phyloP scores from a whole-genome alignment of 108 stramenopile species.

The Cyclotella cryptica region DNA sequence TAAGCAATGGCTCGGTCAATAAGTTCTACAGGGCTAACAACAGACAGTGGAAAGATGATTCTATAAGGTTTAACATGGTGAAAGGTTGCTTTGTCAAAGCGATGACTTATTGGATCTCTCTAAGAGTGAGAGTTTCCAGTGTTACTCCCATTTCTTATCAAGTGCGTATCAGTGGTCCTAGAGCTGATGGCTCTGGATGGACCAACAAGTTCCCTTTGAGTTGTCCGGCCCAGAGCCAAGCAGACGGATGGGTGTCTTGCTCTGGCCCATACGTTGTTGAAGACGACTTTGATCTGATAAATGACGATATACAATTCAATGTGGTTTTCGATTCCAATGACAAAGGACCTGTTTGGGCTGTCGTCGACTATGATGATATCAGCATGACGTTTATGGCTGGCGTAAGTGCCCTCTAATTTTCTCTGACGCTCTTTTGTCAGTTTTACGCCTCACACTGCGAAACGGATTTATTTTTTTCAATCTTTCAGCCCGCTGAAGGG shows the following conservation, averaged over 20 bases:
- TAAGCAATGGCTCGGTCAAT: constrained; percentile 25
- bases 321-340: constrained; percentile 20
- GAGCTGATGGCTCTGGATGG: constrained; percentile 33
- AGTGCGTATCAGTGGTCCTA: constrained; percentile 26
- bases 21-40: constrained; percentile 48
- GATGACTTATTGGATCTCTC: constrained; percentile 30
- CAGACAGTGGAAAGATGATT: constrained; percentile 22
- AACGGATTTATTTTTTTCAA: background rate
- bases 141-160: constrained; percentile 5
- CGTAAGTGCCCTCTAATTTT: constrained; percentile 27
- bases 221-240: constrained; percentile 16
- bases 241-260: constrained; percentile 44
- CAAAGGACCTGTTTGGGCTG: constrained; percentile 17
- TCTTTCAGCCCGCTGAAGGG: constrained; percentile 39
- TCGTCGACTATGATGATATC: constrained; percentile 53
- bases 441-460: background rate
- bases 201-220: constrained; percentile 16
- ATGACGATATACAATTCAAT: constrained; percentile 6
- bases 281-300: constrained; percentile 1
- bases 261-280: constrained; percentile 38
- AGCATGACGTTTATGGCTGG: constrained; percentile 44
- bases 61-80: constrained; percentile 15
- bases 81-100: constrained; percentile 38
- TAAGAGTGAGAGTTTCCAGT: constrained; percentile 25
- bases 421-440: background rate